phyloP scores from a whole-genome alignment of 2,329 filamentous ascomycete species.

The Stemphylium beticola region DNA sequence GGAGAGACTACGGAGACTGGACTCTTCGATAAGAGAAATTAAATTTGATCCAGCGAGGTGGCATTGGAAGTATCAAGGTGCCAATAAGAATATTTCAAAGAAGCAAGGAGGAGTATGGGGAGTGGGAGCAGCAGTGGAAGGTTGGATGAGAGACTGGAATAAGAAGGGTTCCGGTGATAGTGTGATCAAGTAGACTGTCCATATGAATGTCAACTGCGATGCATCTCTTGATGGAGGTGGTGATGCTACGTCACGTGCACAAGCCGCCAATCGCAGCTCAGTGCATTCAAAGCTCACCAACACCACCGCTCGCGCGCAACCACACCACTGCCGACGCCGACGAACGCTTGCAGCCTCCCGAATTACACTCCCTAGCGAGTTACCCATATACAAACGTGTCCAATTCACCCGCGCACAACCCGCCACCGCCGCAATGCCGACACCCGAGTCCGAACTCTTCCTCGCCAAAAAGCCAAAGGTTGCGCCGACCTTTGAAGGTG shows the following conservation, averaged over 20 bases:
- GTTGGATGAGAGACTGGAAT: constrained; percentile 11
- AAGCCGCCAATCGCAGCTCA: constrained; percentile 17
- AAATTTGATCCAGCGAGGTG: constrained; percentile 3
- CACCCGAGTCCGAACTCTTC: constrained; percentile 81
- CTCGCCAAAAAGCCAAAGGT: constrained; percentile 84
- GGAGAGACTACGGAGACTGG: constrained; percentile 5
- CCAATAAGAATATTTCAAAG: not conserved
- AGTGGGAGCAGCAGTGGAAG: constrained; percentile 1
- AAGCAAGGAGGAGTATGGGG: not conserved
- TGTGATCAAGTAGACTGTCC: not conserved
- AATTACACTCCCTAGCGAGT: not conserved
- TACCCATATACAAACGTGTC: not conserved
- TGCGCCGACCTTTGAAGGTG: constrained; percentile 81
- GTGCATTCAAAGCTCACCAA: constrained; percentile 19
- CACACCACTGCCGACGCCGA: constrained; percentile 20
- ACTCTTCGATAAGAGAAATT: not conserved
- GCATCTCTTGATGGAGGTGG: not conserved
- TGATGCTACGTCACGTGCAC: constrained; percentile 17
- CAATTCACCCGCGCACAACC: constrained; percentile 1
- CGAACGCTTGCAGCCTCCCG: constrained; percentile 12
- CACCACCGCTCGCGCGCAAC: constrained; percentile 8
- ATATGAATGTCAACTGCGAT: not conserved
- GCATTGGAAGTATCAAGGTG: constrained; percentile 14
- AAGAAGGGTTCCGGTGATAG: constrained; percentile 4
- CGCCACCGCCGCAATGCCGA: constrained; percentile 67